Base-by-base conservation (phyloP, 225 moss, liverwort and hornwort genomes). In the Physcomitrellopsis africana region DNA sequence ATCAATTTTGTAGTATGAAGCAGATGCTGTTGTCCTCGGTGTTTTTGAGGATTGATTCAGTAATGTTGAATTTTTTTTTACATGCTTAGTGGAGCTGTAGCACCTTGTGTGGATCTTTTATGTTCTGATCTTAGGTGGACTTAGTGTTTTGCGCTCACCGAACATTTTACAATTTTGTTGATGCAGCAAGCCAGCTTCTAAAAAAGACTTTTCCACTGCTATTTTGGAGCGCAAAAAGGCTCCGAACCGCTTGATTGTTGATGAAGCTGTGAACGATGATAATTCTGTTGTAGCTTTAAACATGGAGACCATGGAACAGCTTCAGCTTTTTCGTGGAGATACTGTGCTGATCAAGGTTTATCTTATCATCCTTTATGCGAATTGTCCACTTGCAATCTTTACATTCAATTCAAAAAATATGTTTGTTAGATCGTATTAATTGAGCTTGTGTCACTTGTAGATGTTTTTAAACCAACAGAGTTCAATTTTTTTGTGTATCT, bases 221-320 rank as follows among this genome's bases (percentile, higher is more conserved):
- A 96, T 96, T 76, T 52, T 96, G 77, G 96, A 96, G 89, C 89
- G 96, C 10, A 96, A 96, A 86, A 96, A 96, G 74, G 88, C 96
- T 47, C 90, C 89, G 0, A 96, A 93, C 76, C 88, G 95, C 24
- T 70, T 95, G 68, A 23, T 95, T 17, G 95, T 95, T 8, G 93
- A 95, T 67, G 96, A 96, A 70, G 96, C 96, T 26, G 87, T 90
- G 60, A 93, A 90, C 64, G 96, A 96, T 81, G 96, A 96, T n/a
- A 96, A 93, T 74, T 95, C 92, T 1, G 92, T 95, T 65, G 94
- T 95, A 18, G 94, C 94, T 9, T 72, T 95, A 67, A 90, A 95
- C 10, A 89, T 86, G 85, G 91, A 95, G 72, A 95, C 91, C 0
- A 95, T 95, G 95, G 95, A 95, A 3, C 93, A 87, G 81, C 24